A percentile compares a stretch with the other conserved stretches of the same genome.
Conservation (phyloP, 441 rosid species). For the Erysimum cheiri region DNA sequence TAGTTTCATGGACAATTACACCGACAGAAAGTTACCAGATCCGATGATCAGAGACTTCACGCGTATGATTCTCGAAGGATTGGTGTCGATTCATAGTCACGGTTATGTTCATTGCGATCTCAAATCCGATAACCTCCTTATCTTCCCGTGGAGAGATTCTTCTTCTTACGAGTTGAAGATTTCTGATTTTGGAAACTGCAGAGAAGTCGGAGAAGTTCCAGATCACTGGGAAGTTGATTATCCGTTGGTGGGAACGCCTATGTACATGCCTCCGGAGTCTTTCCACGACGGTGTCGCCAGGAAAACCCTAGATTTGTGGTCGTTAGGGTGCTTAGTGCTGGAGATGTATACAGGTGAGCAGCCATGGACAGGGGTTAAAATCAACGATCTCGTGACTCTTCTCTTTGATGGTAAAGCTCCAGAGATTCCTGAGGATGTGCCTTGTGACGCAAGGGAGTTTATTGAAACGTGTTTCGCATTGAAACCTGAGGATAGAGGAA, state of each 20-base stretch:
- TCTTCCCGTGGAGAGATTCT: background rate
- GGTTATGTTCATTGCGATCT: conserved; percentile 35
- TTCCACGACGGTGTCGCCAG: background rate
- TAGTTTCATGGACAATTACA: background rate
- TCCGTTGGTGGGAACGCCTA: background rate
- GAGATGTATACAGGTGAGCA: conserved; percentile 12
- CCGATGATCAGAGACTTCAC: conserved; percentile 24
- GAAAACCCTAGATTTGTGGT: conserved; percentile 28
- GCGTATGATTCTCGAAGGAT: conserved; percentile 27
- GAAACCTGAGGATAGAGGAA: conserved; percentile 7
- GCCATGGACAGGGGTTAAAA: background rate
- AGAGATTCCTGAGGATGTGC: background rate
- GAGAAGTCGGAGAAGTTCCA: background rate
- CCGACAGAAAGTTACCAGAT: background rate
- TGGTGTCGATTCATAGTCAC: conserved; percentile 13
- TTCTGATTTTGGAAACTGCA: background rate
- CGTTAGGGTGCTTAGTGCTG: conserved; percentile 27
- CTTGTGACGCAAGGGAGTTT: conserved; percentile 28
- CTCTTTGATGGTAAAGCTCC: background rate
- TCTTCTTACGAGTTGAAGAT: conserved; percentile 22
- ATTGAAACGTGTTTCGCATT: conserved; percentile 23
- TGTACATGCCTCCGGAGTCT: conserved; percentile 18
- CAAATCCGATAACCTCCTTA: conserved; percentile 26
- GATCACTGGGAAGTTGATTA: background rate
- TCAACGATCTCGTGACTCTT: background rate